These are phyloP conservation scores for Platismatia glauca DNA, from an alignment of 495 filamentous ascomycete species.

Conservation along the genomic window DNA sequence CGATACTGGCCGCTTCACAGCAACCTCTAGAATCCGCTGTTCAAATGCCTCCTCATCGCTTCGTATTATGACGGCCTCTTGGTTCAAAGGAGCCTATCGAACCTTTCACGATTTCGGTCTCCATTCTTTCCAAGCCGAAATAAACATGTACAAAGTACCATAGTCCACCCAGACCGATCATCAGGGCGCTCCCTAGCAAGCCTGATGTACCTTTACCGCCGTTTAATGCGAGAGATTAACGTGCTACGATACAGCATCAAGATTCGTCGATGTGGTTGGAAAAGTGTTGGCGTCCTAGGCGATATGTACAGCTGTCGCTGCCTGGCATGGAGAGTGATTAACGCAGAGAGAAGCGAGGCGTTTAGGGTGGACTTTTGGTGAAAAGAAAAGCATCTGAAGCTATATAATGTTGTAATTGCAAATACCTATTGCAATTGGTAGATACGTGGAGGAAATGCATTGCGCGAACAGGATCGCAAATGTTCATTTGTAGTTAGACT, in stretches of 20 bases:
- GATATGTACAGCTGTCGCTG: not conserved
- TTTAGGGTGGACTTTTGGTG: not conserved
- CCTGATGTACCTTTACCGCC: not conserved
- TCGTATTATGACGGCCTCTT: not conserved
- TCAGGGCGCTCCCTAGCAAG: not conserved
- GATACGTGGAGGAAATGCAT: not conserved
- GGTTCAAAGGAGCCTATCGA: not conserved
- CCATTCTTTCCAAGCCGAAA: not conserved
- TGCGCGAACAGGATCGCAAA: not conserved
- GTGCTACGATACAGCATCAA: not conserved
- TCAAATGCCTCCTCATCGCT: not conserved
- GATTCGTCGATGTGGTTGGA: not conserved
- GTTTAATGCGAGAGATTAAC: not conserved
- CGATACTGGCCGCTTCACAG: not conserved
- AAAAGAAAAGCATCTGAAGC: not conserved
- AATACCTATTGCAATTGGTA: not conserved
- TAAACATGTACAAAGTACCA: not conserved
- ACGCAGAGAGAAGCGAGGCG: constrained; percentile 3
- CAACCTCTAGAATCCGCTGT: not conserved
- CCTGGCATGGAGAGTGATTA: not conserved
- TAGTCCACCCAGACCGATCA: not conserved
- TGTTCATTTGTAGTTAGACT: not conserved
- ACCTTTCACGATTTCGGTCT: not conserved
- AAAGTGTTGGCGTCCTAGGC: not conserved
- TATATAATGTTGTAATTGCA: not conserved